Conservation (phyloP, 345 rosid species). For the Ceriops zippeliana region DNA sequence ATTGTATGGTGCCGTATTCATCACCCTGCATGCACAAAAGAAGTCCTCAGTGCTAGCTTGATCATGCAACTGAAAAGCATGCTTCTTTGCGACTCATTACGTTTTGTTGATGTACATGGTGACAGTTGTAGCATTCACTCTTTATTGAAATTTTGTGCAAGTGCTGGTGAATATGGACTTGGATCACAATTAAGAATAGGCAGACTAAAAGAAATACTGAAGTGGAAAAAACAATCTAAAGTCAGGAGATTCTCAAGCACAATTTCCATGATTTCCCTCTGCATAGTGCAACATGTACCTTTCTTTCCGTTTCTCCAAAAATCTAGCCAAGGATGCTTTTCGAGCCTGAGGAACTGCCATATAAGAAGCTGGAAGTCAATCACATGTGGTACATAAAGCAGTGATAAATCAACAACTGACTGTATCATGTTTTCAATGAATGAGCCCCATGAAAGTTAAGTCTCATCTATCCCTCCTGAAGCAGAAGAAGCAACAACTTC, state of each 20-base stretch:
- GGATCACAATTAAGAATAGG: no score
- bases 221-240: no score
- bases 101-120: background rate
- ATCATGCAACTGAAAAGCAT: background rate
- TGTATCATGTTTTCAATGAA: background rate
- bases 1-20: slow-evolving; percentile 55
- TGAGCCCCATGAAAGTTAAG: background rate
- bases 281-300: slow-evolving; percentile 37
- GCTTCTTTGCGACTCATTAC: background rate
- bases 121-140: no score
- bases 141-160: no score
- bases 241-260: no score
- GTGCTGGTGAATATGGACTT: no score
- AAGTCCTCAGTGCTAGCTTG: background rate
- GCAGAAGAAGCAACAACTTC: background rate
- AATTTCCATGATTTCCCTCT: background rate
- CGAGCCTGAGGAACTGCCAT: slow-evolving; percentile 79
- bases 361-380: slow-evolving; percentile 4
- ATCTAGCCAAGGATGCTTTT: slow-evolving; percentile 90
- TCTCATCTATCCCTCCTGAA: background rate
- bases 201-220: no score
- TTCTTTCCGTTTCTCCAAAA: slow-evolving; percentile 96
- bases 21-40: slow-evolving; percentile 40
- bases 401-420: background rate
- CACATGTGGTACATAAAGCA: background rate